These are phyloP conservation scores for Podospora conica DNA, from an alignment of 495 filamentous ascomycete species.

Conservation along the genomic window DNA sequence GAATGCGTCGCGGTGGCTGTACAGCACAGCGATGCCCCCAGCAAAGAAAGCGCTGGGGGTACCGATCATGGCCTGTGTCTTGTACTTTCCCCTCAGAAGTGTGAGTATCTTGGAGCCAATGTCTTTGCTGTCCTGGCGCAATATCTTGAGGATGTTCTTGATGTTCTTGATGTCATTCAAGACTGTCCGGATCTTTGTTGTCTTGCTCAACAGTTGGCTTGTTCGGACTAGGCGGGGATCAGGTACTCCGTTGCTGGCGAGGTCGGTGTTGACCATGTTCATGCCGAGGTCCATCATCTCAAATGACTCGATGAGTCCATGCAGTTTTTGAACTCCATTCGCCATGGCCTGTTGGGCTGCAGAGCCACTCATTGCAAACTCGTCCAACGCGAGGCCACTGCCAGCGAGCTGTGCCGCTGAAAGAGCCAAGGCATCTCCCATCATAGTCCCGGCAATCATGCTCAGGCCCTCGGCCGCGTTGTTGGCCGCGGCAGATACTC, in stretches of 20 bases:
- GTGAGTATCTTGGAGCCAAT: not conserved
- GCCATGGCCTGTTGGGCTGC: not conserved
- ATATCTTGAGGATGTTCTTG: too few relatives aligned
- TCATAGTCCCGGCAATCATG: not conserved
- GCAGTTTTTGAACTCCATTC: not conserved
- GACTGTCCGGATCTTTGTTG: too few relatives aligned
- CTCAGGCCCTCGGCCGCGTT: not conserved
- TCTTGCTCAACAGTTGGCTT: not conserved
- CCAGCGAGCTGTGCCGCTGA: not conserved
- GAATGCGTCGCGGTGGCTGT: not conserved
- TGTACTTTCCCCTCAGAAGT: not conserved
- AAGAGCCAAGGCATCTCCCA: not conserved
- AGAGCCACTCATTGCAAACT: not conserved
- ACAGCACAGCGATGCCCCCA: not conserved
- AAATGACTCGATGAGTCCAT: not conserved
- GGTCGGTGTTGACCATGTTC: not conserved
- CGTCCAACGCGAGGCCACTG: not conserved
- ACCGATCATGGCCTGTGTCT: too few relatives aligned
- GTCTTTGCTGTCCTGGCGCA: too few relatives aligned
- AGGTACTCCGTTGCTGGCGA: not conserved
- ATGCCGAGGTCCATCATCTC: not conserved
- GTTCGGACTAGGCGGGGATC: not conserved
- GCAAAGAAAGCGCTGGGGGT: too few relatives aligned
- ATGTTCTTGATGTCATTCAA: not conserved
- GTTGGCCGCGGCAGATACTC: not conserved